Evolutionary conservation across 2,329 filamentous ascomycete species (phyloP).

Genomic region (Talaromyces sp.): DNA sequence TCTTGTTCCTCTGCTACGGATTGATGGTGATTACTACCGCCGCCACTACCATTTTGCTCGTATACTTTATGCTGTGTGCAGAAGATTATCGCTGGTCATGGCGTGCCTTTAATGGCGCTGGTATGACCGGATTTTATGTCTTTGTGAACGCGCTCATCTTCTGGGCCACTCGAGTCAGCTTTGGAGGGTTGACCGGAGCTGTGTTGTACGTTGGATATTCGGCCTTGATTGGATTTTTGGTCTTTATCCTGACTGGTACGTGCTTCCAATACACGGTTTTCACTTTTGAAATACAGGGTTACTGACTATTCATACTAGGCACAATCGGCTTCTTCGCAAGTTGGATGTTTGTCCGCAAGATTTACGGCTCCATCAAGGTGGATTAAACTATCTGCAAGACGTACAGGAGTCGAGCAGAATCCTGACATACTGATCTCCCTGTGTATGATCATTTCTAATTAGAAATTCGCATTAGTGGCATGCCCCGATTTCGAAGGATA

Average conservation of each 20-base stretch:
- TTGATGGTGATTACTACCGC: conserved; percentile 96
- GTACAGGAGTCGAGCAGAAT: neutral
- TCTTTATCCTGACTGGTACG: conserved; percentile 91
- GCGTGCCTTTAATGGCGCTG: conserved; percentile 87
- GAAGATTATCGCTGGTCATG: conserved; percentile 99
- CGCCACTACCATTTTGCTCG: conserved; percentile 84
- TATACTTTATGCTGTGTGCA: conserved; percentile 91
- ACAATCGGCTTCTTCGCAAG: conserved; percentile 94
- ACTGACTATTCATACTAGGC: conserved; percentile 49
- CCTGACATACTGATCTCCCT: conserved; percentile 5
- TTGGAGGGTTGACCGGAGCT: conserved; percentile 77
- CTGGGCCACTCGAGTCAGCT: conserved; percentile 80
- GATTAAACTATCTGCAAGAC: conserved; percentile 53
- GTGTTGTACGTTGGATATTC: conserved; percentile 94
- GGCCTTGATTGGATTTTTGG: conserved; percentile 78
- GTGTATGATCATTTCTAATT: neutral
- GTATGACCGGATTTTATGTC: conserved; percentile 85
- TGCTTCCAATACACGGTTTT: conserved; percentile 18
- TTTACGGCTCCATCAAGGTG: conserved; percentile 97
- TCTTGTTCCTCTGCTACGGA: conserved; percentile 94
- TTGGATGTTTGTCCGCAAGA: conserved; percentile 89
- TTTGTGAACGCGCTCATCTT: conserved; percentile 89
- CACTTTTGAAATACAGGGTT: neutral
- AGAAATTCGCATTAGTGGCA: neutral
- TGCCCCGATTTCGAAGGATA: neutral